phyloP scores from a whole-genome alignment of 2,329 filamentous ascomycete genomes.

The Epichloe gansuensis region DNA sequence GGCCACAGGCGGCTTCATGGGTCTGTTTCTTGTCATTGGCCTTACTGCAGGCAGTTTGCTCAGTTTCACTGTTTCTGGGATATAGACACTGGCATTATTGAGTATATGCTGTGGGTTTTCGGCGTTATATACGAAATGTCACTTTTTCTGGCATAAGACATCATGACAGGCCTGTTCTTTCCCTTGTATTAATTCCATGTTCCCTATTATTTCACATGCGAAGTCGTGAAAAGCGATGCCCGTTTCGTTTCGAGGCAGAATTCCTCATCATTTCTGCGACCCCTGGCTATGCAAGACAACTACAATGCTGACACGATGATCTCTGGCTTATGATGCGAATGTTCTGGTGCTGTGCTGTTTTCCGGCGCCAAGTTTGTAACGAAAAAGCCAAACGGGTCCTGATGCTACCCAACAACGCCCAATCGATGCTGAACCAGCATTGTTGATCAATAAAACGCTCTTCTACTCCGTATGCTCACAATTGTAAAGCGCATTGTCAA shows the following conservation, averaged over 20 bases:
- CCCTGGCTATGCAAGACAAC: not conserved
- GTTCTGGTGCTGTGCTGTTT: conserved; percentile 2
- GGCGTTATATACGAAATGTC: not conserved
- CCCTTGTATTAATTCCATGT: not conserved
- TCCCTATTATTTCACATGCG: not conserved
- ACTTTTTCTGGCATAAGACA: not conserved
- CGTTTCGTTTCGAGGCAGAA: not conserved
- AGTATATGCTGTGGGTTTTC: not conserved
- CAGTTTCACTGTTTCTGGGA: conserved; percentile 61
- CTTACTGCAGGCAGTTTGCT: conserved; percentile 75
- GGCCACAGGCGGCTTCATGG: conserved; percentile 90
- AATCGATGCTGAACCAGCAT: not conserved
- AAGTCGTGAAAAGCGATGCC: not conserved
- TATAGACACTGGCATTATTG: conserved; percentile 7
- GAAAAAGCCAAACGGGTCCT: not conserved
- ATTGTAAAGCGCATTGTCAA: not conserved
- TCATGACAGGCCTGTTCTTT: not conserved
- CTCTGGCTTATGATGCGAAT: not conserved
- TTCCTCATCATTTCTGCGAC: not conserved
- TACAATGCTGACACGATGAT: not conserved
- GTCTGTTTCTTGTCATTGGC: conserved; percentile 73
- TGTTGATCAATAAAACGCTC: not conserved
- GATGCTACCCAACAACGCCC: conserved; percentile 3
- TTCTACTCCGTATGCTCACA: not conserved
- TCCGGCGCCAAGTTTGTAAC: not conserved